Percentiles rank a stretch among this genome's conserved stretches.
Conservation (phyloP, 1,284 basidiomycete genomes). For the Trichosporon asahii region DNA sequence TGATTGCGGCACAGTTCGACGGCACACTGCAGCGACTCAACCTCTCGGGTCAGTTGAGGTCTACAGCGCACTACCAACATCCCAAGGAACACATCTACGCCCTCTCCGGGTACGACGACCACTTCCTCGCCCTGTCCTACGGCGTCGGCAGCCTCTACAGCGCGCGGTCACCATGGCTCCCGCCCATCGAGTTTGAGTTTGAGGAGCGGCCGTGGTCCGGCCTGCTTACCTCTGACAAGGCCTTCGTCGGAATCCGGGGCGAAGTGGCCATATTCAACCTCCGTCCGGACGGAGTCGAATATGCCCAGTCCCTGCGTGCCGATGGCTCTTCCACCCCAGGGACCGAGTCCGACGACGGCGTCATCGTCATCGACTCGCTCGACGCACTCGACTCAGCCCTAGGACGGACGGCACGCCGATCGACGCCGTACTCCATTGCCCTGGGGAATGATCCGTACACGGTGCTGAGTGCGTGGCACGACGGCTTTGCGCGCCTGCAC, state of each 20-base stretch:
- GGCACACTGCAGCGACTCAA: constrained; percentile 38
- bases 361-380: not conserved
- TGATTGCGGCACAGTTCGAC: constrained; percentile 40
- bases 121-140: constrained; percentile 30
- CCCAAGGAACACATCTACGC: constrained; percentile 20
- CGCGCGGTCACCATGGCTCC: constrained; percentile 39
- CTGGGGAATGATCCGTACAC: not conserved
- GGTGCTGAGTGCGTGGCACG: constrained; percentile 49
- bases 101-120: constrained; percentile 15
- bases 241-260: constrained; percentile 18
- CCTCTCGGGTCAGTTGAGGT: constrained; percentile 3
- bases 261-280: constrained; percentile 11
- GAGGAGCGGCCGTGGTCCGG: constrained; percentile 40
- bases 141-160: constrained; percentile 30
- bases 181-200: constrained; percentile 29
- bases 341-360: not conserved
- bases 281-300: not conserved
- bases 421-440: constrained; percentile 20
- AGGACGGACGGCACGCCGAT: not conserved
- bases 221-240: constrained; percentile 18
- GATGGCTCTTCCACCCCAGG: not conserved
- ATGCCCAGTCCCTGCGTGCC: not conserved
- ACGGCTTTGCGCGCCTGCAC: constrained; percentile 46
- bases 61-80: constrained; percentile 23
- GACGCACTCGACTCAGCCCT: constrained; percentile 11